These are phyloP conservation scores for Lathyrus sativus DNA, from an alignment of 306 rosid genomes.

Conservation along the genomic window DNA sequence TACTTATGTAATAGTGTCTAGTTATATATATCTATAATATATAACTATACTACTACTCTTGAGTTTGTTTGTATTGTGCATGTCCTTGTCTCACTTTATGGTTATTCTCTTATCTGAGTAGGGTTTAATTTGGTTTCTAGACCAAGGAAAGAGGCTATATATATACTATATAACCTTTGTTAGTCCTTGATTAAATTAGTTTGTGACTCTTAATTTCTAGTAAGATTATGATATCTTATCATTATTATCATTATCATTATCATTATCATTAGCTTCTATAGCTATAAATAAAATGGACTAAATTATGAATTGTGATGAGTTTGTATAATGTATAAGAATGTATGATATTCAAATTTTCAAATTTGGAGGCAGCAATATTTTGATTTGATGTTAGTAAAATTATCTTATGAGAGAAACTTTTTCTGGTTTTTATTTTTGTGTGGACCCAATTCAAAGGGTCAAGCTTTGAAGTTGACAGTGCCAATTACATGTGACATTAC, in stretches of 20 bases:
- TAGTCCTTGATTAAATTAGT: slow-evolving; percentile 35
- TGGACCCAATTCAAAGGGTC: slow-evolving; percentile 42
- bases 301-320: slow-evolving; percentile 21
- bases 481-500: slow-evolving; percentile 46
- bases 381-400: slow-evolving; percentile 34
- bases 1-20: slow-evolving; percentile 60
- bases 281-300: slow-evolving; percentile 45
- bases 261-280: slow-evolving; percentile 36
- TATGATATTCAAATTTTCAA: slow-evolving; percentile 29
- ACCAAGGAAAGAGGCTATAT: slow-evolving; percentile 35
- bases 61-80: slow-evolving; percentile 44
- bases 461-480: slow-evolving; percentile 44
- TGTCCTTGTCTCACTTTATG: slow-evolving; percentile 37
- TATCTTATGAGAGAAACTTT: slow-evolving; percentile 40
- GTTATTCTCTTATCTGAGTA: slow-evolving; percentile 37
- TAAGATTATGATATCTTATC: slow-evolving; percentile 7
- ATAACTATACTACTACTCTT: not conserved
- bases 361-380: slow-evolving; percentile 38
- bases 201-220: slow-evolving; percentile 32
- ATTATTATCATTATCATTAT: slow-evolving; percentile 7
- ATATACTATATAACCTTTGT: slow-evolving; percentile 37
- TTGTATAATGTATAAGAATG: not conserved
- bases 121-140: slow-evolving; percentile 53
- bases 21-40: slow-evolving; percentile 3
- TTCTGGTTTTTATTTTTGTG: not conserved